phyloP scores from a whole-genome alignment of 2,329 filamentous ascomycete species.

The Cylindrodendrum hubeiense region DNA sequence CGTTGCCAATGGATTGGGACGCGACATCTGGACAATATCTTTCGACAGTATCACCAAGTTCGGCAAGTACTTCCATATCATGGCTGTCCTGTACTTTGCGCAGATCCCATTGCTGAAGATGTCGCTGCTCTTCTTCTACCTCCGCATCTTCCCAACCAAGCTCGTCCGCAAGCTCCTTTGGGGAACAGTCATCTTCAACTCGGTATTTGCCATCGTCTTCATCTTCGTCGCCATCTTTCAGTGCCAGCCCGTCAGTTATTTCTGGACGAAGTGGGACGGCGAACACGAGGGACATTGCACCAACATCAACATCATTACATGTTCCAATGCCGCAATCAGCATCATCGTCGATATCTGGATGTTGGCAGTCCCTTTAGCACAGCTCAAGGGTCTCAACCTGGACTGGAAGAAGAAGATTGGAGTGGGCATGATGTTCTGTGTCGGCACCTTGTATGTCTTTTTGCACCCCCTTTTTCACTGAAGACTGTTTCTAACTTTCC shows the following conservation, averaged over 20 bases:
- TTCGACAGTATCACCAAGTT: constrained; percentile 57
- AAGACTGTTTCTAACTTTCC: constrained; percentile 9
- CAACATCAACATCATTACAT: constrained; percentile 61
- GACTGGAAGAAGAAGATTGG: constrained; percentile 62
- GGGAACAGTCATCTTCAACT: constrained; percentile 55
- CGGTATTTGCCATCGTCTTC: constrained; percentile 56
- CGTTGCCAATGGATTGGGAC: constrained; percentile 58
- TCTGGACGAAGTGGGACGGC: constrained; percentile 67
- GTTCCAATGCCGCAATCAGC: constrained; percentile 65
- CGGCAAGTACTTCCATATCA: constrained; percentile 56
- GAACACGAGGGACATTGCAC: constrained; percentile 61
- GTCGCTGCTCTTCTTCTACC: constrained; percentile 66
- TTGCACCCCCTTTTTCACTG: too few species aligned
- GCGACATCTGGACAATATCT: constrained; percentile 63
- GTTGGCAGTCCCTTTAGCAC: constrained; percentile 62
- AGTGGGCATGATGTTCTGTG: constrained; percentile 63
- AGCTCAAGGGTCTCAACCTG: constrained; percentile 56
- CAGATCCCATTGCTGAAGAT: constrained; percentile 62
- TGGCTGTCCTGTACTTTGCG: constrained; percentile 60
- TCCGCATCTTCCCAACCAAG: constrained; percentile 63
- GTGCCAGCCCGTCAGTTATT: constrained; percentile 63
- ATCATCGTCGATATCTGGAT: constrained; percentile 66
- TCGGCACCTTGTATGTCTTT: constrained; percentile 59
- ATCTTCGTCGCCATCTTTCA: constrained; percentile 60
- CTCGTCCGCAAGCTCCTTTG: constrained; percentile 56